Percentiles rank a stretch among this genome's conserved stretches.
phyloP scores from a whole-genome alignment of 1,139 yeast genomes.

The Candida sojae region DNA sequence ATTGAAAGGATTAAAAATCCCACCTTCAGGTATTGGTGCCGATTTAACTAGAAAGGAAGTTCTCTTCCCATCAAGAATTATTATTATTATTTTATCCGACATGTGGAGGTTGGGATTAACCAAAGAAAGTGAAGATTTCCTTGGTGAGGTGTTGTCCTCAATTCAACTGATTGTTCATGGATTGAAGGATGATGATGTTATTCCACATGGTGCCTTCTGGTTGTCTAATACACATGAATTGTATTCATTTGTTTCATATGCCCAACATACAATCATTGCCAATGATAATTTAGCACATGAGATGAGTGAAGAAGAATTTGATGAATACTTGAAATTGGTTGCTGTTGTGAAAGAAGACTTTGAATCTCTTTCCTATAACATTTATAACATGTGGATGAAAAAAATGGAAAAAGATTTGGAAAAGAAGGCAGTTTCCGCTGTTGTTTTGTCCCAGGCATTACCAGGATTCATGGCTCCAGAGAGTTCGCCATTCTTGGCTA shows the following conservation, averaged over 20 bases:
- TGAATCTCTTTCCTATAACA: slow-evolving; percentile 89
- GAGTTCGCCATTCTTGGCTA: slow-evolving; percentile 79
- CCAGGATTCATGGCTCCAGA: slow-evolving; percentile 97
- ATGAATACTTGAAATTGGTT: slow-evolving; percentile 85
- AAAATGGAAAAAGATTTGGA: slow-evolving; percentile 89
- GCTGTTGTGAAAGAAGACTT: slow-evolving; percentile 93
- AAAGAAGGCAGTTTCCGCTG: slow-evolving; percentile 91
- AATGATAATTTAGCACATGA: slow-evolving; percentile 79
- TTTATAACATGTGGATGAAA: slow-evolving; percentile 97
- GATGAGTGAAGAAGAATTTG: slow-evolving; percentile 88
- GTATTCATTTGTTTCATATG: slow-evolving; percentile 91
- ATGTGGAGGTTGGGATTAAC: slow-evolving; percentile 99
- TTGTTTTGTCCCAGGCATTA: slow-evolving; percentile 88
- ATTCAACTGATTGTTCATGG: slow-evolving; percentile 77
- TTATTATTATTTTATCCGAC: slow-evolving; percentile 88
- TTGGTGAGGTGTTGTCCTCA: slow-evolving; percentile 86
- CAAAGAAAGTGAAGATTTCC: slow-evolving; percentile 85
- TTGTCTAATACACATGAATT: slow-evolving; percentile 94
- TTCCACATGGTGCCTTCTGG: slow-evolving; percentile 97
- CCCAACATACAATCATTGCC: slow-evolving; percentile 84
- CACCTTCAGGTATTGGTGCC: slow-evolving; percentile 80
- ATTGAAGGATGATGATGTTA: slow-evolving; percentile 81
- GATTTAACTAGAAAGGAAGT: slow-evolving; percentile 89
- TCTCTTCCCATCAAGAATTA: slow-evolving; percentile 92
- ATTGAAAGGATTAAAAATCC: slow-evolving; percentile 84